These are phyloP conservation scores for Paramyrothecium roridum DNA, from an alignment of 2,329 filamentous ascomycete species.

Conservation along the genomic window DNA sequence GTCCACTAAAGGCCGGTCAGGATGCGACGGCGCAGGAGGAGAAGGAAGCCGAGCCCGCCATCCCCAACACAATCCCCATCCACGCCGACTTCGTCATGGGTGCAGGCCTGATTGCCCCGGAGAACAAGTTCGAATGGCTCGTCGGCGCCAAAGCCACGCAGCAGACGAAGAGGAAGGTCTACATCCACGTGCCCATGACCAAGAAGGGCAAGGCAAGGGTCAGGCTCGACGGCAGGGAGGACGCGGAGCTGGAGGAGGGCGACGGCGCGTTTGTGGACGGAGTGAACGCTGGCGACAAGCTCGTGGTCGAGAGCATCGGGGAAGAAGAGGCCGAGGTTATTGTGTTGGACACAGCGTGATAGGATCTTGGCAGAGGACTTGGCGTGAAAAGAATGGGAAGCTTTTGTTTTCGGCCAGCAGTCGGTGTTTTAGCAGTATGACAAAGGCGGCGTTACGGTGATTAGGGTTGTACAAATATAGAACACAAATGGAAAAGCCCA, in stretches of 20 bases:
- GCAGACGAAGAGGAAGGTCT: constrained; percentile 66
- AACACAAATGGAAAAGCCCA: too few relatives aligned
- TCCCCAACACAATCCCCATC: constrained; percentile 72
- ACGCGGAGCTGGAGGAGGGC: constrained; percentile 66
- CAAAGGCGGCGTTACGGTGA: too few relatives aligned
- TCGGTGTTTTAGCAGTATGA: too few relatives aligned
- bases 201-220: constrained; percentile 73
- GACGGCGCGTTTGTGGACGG: constrained; percentile 75
- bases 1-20: constrained; percentile 65
- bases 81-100: constrained; percentile 84
- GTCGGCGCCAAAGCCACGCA: constrained; percentile 58
- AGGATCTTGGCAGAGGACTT: not conserved
- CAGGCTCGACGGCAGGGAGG: constrained; percentile 61
- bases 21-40: constrained; percentile 62
- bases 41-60: constrained; percentile 56
- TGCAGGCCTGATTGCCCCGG: constrained; percentile 68
- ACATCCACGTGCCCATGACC: constrained; percentile 78
- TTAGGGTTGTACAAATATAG: too few relatives aligned
- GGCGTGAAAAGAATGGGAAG: not conserved
- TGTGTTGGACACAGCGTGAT: constrained; percentile 60
- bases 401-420: too few relatives aligned
- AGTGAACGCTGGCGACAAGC: constrained; percentile 61
- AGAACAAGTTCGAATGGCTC: constrained; percentile 66
- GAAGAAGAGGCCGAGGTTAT: constrained; percentile 68
- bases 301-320: constrained; percentile 65